A percentile compares a stretch with the other conserved stretches of the same genome.
These are phyloP conservation scores for Pelargonium myrrhifolium DNA, from an alignment of 441 rosid genomes.

Conservation along the genomic window DNA sequence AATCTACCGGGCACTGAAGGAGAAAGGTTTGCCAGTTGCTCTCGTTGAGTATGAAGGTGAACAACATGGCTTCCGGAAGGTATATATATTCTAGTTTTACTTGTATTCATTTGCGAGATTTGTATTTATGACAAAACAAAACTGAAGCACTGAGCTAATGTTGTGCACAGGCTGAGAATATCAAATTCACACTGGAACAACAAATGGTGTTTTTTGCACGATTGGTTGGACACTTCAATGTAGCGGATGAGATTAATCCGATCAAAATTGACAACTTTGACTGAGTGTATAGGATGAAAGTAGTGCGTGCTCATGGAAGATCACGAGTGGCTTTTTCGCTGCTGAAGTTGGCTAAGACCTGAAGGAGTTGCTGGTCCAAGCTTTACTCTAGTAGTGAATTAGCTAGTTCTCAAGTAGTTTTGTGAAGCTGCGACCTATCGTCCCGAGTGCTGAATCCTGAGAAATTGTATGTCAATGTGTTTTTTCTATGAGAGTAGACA, in stretches of 20 bases:
- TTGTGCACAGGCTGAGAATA: conserved; percentile 64
- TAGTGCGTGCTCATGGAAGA: conserved; percentile 6
- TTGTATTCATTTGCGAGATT: conserved; percentile 1
- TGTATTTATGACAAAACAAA: background rate
- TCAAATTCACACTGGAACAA: conserved; percentile 80
- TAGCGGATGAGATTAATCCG: conserved; percentile 62
- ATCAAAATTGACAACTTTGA: conserved; percentile 68
- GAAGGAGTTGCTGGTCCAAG: background rate
- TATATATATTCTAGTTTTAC: conserved; percentile 19
- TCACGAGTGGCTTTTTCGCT: background rate
- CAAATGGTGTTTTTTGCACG: conserved; percentile 80
- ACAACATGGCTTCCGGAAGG: conserved; percentile 90
- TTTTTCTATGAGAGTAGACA: background rate
- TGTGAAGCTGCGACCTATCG: no score
- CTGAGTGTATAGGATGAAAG: conserved; percentile 15
- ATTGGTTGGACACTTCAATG: conserved; percentile 49
- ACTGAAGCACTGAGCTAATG: conserved; percentile 5
- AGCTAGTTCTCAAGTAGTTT: no score
- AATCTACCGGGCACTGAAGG: conserved; percentile 65
- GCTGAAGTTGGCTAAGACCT: background rate
- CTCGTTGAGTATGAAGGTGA: conserved; percentile 89
- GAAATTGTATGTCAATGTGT: background rate
- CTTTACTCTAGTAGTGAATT: no score
- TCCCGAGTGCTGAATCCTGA: background rate
- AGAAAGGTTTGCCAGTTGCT: conserved; percentile 82